These are phyloP conservation scores for Xylaria sp. DNA, from an alignment of 2,329 filamentous ascomycete species.

Conservation along the genomic window DNA sequence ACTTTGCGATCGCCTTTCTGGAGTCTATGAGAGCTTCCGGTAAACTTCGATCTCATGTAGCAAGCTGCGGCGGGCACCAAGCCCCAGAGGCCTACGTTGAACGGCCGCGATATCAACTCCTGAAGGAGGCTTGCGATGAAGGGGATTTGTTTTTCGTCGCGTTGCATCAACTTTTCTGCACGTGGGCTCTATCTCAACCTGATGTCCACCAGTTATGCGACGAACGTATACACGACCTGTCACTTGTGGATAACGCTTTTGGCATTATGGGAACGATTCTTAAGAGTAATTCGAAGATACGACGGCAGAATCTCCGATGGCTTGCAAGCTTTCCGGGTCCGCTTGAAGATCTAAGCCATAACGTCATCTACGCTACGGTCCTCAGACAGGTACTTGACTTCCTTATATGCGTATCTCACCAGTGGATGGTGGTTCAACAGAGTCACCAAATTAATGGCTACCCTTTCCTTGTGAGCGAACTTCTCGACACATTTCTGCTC, in stretches of 20 bases:
- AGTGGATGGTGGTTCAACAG: slow-evolving; percentile 43
- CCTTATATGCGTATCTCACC: slow-evolving; percentile 45
- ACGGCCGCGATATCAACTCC: slow-evolving; percentile 53
- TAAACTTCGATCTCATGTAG: slow-evolving; percentile 16
- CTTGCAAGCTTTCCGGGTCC: slow-evolving; percentile 42
- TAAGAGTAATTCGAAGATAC: slow-evolving; percentile 41
- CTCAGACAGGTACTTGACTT: slow-evolving; percentile 46
- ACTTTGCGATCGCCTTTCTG: slow-evolving; percentile 23
- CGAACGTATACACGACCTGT: slow-evolving; percentile 27
- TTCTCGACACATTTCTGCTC: slow-evolving; percentile 51
- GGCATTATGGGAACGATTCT: slow-evolving; percentile 40
- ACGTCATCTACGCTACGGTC: slow-evolving; percentile 20
- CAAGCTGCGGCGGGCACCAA: slow-evolving; percentile 18
- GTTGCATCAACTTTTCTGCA: slow-evolving; percentile 67
- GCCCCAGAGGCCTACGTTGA: slow-evolving; percentile 42
- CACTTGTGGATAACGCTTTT: slow-evolving; percentile 40
- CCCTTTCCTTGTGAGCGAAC: slow-evolving; percentile 61
- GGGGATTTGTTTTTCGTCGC: slow-evolving; percentile 66
- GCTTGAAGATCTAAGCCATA: slow-evolving; percentile 16
- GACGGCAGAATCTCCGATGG: slow-evolving; percentile 34
- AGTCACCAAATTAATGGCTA: slow-evolving; percentile 44
- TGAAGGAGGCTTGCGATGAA: slow-evolving; percentile 57
- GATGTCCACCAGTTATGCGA: slow-evolving; percentile 43
- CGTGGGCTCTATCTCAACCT: slow-evolving; percentile 48
- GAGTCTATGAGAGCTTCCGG: slow-evolving; percentile 13